Evolutionary conservation across 306 rosid genomes (phyloP), one percentile per base, ranked within the genome.

Genomic region (Quercus glauca): DNA sequence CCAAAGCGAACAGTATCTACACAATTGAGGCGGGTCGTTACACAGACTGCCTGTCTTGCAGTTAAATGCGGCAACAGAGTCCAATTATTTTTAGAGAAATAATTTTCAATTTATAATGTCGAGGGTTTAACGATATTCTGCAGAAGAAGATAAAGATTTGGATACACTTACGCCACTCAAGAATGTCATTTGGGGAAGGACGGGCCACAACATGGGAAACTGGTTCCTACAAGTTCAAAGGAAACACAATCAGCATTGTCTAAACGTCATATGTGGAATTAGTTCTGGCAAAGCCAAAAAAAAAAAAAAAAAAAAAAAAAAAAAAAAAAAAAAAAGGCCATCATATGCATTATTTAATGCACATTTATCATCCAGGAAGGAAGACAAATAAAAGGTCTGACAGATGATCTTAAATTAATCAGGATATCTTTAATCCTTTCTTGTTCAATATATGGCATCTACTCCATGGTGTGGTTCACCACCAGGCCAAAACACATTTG

Each of bases 81-180:
- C 35, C 51, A 67, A 19, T 67, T 18, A 67, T 67, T 18, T 19
- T 33, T 35, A 18, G 26, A 1, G 25, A 67, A 19, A 67, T 33
- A 3, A 67, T 35, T 35, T 35, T 45, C 52, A 67, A 35, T 35
- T 35, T 33, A 51, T 23, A 71, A 49, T 13, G 0, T 71, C 23
- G 17, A 13, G 25, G 21, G 75, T 8, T 26, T 71, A 26, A 51
- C 20, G 13, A 13, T 43, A 51, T 21, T 71, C 58, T 5, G 59
- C 71, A 57, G 71, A 83, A 37, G 53, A 69, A 55, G 55, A 14
- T 20, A 49, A 7, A 26, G n/a, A 6, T 79, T 71, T 28, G 63
- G 80, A 71, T 68, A 74, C 79, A 93, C 99, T 91, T 89, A 96
- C 99, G 98, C 99, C 99, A 96, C 73, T 96, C 98, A 53, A 96